Percentiles rank a stretch among this genome's conserved stretches.
Conservation (phyloP, 1,139 yeast genomes). For the Hemisphaericaspora subhashii region DNA sequence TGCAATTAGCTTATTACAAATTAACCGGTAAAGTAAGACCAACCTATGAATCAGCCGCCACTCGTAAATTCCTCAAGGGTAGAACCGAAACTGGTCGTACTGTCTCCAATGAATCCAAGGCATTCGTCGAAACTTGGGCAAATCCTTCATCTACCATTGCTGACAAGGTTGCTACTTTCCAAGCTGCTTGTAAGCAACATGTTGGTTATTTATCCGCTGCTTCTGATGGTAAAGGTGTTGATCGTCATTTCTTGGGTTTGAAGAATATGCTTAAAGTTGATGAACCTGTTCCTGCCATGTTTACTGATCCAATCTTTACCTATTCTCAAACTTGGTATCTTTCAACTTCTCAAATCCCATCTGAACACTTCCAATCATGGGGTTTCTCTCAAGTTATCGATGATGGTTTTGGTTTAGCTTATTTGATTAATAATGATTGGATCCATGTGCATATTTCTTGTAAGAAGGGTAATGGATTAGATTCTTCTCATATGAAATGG, state of each 20-base stretch:
- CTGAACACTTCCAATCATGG: conserved; percentile 87
- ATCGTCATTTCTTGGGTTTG: conserved; percentile 90
- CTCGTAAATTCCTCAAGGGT: conserved; percentile 84
- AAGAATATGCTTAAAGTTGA: conserved; percentile 66
- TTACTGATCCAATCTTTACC: conserved; percentile 70
- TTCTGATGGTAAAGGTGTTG: conserved; percentile 85
- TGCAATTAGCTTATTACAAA: conserved; percentile 78
- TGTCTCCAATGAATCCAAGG: conserved; percentile 73
- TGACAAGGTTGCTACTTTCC: conserved; percentile 68
- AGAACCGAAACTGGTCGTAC: conserved; percentile 96
- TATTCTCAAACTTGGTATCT: conserved; percentile 85
- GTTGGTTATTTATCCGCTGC: conserved; percentile 75
- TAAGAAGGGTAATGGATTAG: conserved; percentile 67
- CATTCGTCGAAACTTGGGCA: conserved; percentile 77
- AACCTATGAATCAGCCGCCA: conserved; percentile 95
- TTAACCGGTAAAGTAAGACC: conserved; percentile 81
- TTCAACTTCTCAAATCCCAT: conserved; percentile 87
- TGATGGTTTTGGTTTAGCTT: conserved; percentile 91
- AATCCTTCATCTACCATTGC: conserved; percentile 51
- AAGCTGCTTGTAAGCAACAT: conserved; percentile 75
- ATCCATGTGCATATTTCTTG: conserved; percentile 83
- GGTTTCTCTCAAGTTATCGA: conserved; percentile 97
- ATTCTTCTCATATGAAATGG: conserved; percentile 65
- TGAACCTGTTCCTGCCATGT: conserved; percentile 68
- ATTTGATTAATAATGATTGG: conserved; percentile 86